Evolutionary conservation across 371 early-diverging fungal genomes (phyloP).

Genomic region (Actinomortierella wolfii): DNA sequence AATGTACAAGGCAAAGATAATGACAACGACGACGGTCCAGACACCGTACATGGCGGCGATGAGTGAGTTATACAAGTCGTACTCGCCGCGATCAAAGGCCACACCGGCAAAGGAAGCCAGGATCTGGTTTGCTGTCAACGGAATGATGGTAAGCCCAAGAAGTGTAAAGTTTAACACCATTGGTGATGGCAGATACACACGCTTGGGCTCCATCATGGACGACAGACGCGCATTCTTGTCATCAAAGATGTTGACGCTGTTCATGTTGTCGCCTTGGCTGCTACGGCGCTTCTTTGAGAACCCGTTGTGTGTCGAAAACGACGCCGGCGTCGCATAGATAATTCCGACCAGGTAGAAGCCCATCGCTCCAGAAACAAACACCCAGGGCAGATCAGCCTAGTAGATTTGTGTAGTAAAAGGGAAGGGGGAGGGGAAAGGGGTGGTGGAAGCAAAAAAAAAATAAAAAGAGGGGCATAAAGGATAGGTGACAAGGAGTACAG

Average conservation of each 20-base stretch:
- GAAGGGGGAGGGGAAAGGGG: background rate
- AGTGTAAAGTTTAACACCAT: conserved; percentile 35
- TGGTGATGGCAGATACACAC: conserved; percentile 28
- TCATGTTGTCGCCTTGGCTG: conserved; percentile 17
- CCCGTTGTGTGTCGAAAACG: conserved; percentile 41
- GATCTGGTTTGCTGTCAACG: conserved; percentile 32
- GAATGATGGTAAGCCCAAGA: conserved; percentile 24
- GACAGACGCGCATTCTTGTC: conserved; percentile 28
- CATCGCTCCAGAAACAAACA: conserved; percentile 44
- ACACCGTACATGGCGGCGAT: conserved; percentile 43
- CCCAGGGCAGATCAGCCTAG: conserved; percentile 44
- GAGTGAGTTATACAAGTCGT: conserved; percentile 26
- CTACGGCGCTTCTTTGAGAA: conserved; percentile 34
- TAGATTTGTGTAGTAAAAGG: background rate
- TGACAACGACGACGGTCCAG: conserved; percentile 37
- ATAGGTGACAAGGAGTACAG: too few species aligned
- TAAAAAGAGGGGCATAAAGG: too few species aligned
- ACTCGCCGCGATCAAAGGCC: conserved; percentile 31
- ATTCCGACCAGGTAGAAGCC: conserved; percentile 44
- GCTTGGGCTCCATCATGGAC: conserved; percentile 45
- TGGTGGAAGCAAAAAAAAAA: too few species aligned
- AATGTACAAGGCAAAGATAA: conserved; percentile 41
- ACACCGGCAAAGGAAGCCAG: conserved; percentile 38
- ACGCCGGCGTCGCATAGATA: conserved; percentile 42
- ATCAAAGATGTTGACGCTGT: conserved; percentile 2